Percentiles rank a stretch among this genome's conserved stretches.
Conservation (phyloP, 1,284 basidiomycete genomes). For the Caloboletus firmus region DNA sequence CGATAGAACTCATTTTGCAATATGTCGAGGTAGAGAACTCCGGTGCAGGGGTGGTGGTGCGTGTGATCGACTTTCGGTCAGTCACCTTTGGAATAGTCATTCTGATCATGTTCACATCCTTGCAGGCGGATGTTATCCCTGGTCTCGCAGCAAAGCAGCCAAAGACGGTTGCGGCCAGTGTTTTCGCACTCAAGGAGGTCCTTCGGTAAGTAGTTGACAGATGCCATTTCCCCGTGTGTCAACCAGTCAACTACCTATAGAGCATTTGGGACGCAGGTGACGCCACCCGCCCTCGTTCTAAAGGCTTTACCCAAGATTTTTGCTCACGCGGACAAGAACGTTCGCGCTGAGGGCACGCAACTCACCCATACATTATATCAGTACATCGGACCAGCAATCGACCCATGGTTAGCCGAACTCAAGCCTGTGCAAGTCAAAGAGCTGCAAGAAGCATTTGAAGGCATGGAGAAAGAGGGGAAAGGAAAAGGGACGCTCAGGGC, state of each 20-base stretch:
- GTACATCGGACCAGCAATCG: conserved; percentile 86
- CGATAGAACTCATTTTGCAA: conserved; percentile 82
- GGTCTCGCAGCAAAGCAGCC: conserved; percentile 93
- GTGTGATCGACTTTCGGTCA: conserved; percentile 41
- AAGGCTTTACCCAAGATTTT: conserved; percentile 93
- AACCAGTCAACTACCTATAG: conserved; percentile 41
- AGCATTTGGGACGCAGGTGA: conserved; percentile 77
- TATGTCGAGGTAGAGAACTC: conserved; percentile 95
- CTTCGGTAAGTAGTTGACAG: conserved; percentile 39
- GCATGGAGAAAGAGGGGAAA: conserved; percentile 78
- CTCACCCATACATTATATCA: conserved; percentile 83
- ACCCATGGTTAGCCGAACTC: conserved; percentile 86
- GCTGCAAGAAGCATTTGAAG: conserved; percentile 87
- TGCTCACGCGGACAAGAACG: conserved; percentile 92
- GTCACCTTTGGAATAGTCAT: conserved; percentile 12
- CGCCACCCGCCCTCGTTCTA: conserved; percentile 78
- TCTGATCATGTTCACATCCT: conserved; percentile 31
- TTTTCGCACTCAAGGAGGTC: conserved; percentile 81
- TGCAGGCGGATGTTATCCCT: conserved; percentile 77
- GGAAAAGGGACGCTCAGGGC: conserved; percentile 82
- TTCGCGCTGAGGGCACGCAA: conserved; percentile 86
- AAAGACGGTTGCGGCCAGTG: conserved; percentile 85
- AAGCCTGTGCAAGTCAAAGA: conserved; percentile 99
- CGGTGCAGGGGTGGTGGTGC: conserved; percentile 84
- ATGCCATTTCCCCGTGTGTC: background rate